Evolutionary conservation across 805 yeast species (phyloP).

Genomic region (Deakozyma indianensis): DNA sequence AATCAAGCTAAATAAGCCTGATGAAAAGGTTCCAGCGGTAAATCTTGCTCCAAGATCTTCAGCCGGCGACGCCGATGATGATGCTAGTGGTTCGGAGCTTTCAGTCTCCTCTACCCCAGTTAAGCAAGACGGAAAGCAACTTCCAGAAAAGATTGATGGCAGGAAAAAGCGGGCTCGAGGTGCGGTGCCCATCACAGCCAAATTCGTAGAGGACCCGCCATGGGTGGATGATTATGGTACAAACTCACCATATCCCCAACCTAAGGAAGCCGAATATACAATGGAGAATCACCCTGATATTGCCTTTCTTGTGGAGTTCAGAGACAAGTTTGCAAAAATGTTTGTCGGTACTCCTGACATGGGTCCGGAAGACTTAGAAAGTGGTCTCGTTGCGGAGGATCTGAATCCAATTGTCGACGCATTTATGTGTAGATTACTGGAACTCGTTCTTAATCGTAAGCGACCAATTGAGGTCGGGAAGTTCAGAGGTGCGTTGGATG

Average conservation of each 20-base stretch:
- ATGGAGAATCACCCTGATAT: slow-evolving; percentile 13
- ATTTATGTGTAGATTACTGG: slow-evolving; percentile 21
- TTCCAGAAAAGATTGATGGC: not conserved
- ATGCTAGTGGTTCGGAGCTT: not conserved
- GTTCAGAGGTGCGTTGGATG: slow-evolving; percentile 25
- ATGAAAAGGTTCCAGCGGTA: not conserved
- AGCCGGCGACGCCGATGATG: not conserved
- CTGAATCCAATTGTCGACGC: slow-evolving; percentile 16
- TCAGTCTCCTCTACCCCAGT: not conserved
- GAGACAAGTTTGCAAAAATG: slow-evolving; percentile 10
- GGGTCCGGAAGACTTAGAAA: slow-evolving; percentile 29
- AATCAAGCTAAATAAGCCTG: not conserved
- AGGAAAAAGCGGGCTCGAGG: not conserved
- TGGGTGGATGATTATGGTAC: slow-evolving; percentile 9
- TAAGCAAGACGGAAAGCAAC: not conserved
- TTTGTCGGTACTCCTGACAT: slow-evolving; percentile 21
- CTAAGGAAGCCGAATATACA: slow-evolving; percentile 9
- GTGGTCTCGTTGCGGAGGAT: slow-evolving; percentile 15
- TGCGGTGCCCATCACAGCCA: not conserved
- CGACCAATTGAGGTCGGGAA: slow-evolving; percentile 24
- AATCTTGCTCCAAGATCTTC: too few species aligned
- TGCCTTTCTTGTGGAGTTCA: slow-evolving; percentile 15
- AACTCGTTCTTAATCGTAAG: slow-evolving; percentile 25
- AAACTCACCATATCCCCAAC: slow-evolving; percentile 13
- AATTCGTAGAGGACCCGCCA: slow-evolving; percentile 15